Base-by-base conservation (phyloP, 192 early-diverging fungal species). In the Chytriomyces hyalinus region DNA sequence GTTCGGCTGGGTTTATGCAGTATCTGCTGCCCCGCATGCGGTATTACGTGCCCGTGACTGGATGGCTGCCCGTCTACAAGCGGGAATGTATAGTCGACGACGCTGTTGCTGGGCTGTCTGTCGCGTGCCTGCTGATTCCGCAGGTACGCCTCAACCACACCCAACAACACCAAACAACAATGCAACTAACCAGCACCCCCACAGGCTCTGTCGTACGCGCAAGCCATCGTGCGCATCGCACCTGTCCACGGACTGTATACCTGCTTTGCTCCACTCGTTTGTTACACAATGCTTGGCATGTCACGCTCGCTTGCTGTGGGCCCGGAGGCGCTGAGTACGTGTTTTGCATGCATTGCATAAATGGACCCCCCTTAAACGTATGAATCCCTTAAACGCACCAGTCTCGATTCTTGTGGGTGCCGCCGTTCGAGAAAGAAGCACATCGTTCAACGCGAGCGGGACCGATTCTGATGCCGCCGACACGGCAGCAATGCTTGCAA, bases 221-320 rank as follows among this genome's bases (percentile, higher is more conserved):
- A 94, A 26, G 91, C 91, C 7, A 82, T 99, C 67, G 91, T 96
- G 28, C 89, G 92, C 45, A 75, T 98, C 28, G 91, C 91, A 4
- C 93, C 95, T 4, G 87, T 95, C n/a, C 90, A 95, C 75, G 98
- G 98, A 20, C 87, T 99, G 26, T 98, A 97, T 74, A 90, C 96
- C 0, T 90, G 93, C 22, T 91, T 93, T 8, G 87, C 94, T 49
- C 94, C 97, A 8, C 88, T 91, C 44, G 82, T 97, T 43, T 85
- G 94, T 24, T 99, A 99, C 78, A 86, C 91, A 9, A 82, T 98
- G 71, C 90, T 99, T 67, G 98, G 98, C 13, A 99, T 94, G 22
- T 46, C 49, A 65, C 92, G 92, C 36, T 96, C 98, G 83, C 84
- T 99, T 70, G 94, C 95, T 6, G 91, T 98, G 79, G 98, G 97